Evolutionary conservation across 352 stramenopile genomes (phyloP).

Genomic region (Globisporangium splendens): DNA sequence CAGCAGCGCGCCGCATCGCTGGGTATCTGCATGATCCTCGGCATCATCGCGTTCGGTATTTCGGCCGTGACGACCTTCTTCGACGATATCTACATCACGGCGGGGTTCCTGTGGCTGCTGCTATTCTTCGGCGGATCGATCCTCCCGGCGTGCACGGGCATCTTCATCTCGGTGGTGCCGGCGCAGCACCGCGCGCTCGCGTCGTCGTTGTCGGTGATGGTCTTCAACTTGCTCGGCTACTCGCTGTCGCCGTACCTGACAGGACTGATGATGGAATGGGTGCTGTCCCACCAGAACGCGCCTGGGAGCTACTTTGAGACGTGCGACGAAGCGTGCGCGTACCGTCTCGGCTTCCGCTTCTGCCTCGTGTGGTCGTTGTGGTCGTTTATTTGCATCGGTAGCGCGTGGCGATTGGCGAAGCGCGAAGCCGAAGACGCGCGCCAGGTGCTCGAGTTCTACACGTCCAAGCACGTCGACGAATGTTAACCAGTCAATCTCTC

Average conservation of each 20-base stretch:
- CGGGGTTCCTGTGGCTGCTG: constrained; percentile 71
- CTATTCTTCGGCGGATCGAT: constrained; percentile 83
- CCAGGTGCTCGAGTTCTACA: constrained; percentile 58
- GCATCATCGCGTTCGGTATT: constrained; percentile 60
- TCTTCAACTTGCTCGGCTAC: constrained; percentile 84
- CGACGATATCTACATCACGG: constrained; percentile 70
- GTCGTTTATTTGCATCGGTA: constrained; percentile 72
- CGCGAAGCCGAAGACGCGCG: constrained; percentile 48
- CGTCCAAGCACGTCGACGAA: constrained; percentile 15
- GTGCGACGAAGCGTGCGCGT: constrained; percentile 79
- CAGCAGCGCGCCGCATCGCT: constrained; percentile 72
- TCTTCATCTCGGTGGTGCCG: constrained; percentile 83
- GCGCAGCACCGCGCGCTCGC: constrained; percentile 68
- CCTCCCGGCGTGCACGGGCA: constrained; percentile 75
- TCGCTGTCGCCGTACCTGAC: constrained; percentile 75
- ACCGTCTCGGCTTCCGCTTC: constrained; percentile 78
- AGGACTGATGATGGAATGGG: constrained; percentile 77
- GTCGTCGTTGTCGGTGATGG: constrained; percentile 79
- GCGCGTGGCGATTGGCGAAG: constrained; percentile 49
- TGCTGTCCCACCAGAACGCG: constrained; percentile 58
- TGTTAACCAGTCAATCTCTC: not conserved
- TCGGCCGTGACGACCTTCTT: constrained; percentile 76
- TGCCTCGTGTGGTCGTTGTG: constrained; percentile 80
- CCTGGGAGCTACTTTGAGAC: constrained; percentile 61
- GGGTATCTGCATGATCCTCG: constrained; percentile 74